Evolutionary conservation across 2,329 filamentous ascomycete genomes (phyloP).

Genomic region (Botryotinia narcissicola): DNA sequence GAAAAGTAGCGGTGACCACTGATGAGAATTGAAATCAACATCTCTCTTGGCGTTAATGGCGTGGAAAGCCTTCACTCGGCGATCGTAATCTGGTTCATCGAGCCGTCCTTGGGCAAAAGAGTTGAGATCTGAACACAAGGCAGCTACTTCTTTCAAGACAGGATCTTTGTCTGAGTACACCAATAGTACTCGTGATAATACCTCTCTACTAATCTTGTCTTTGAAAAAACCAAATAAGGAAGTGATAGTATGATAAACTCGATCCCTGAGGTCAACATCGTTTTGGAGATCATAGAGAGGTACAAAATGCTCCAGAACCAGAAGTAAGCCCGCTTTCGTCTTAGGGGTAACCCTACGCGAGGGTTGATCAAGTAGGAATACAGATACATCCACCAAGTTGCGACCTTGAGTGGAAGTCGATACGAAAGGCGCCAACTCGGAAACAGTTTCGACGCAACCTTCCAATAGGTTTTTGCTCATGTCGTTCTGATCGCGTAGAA

Average conservation of each 20-base stretch:
- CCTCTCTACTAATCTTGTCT: constrained; percentile 71
- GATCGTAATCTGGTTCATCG: constrained; percentile 86
- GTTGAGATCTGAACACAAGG: constrained; percentile 76
- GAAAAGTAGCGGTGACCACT: constrained; percentile 86
- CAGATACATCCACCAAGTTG: constrained; percentile 76
- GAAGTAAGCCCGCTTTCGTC: constrained; percentile 76
- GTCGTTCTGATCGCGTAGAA: constrained; percentile 57
- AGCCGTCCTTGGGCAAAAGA: constrained; percentile 69
- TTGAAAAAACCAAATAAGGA: constrained; percentile 89
- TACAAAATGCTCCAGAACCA: constrained; percentile 79
- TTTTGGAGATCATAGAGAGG: constrained; percentile 58
- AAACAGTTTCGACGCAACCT: constrained; percentile 73
- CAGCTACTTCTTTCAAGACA: constrained; percentile 60
- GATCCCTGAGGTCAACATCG: constrained; percentile 56
- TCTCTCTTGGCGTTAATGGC: constrained; percentile 64
- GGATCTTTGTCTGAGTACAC: constrained; percentile 66
- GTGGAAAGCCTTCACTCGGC: constrained; percentile 73
- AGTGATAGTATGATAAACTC: constrained; percentile 71
- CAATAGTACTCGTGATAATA: constrained; percentile 69
- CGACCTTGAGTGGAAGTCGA: constrained; percentile 65
- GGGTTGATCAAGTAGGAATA: constrained; percentile 82
- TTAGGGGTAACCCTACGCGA: constrained; percentile 76
- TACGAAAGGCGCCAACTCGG: constrained; percentile 71
- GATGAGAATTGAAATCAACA: constrained; percentile 58
- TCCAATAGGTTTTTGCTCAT: constrained; percentile 74